These are phyloP conservation scores for Plasmodium relictum DNA, from an alignment of 169 alveolate genomes.

Conservation along the genomic window DNA sequence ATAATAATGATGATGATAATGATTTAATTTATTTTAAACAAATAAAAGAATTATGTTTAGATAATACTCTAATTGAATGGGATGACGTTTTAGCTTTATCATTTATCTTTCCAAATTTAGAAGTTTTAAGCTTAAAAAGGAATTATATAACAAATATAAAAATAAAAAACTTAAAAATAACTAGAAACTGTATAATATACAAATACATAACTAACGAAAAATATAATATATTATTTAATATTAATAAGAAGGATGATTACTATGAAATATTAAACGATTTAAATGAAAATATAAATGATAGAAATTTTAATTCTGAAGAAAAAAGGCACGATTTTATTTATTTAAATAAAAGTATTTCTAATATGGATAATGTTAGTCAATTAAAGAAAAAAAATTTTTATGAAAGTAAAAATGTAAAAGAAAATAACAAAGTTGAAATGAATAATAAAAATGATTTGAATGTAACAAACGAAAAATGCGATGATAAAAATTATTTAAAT, in stretches of 20 bases:
- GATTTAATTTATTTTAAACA: constrained; percentile 40
- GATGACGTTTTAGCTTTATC: constrained; percentile 57
- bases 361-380: too few species aligned
- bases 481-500: too few species aligned
- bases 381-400: too few species aligned
- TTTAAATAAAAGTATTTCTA: too few species aligned
- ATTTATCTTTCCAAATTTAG: constrained; percentile 64
- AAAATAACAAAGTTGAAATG: too few species aligned
- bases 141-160: constrained; percentile 52
- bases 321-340: too few species aligned
- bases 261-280: background rate
- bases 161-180: constrained; percentile 14
- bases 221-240: background rate
- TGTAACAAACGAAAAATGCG: background rate
- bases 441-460: too few species aligned
- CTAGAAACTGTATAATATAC: constrained; percentile 6
- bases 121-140: constrained; percentile 47
- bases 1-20: background rate
- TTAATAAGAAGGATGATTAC: background rate
- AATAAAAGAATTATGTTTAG: constrained; percentile 64
- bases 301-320: too few species aligned
- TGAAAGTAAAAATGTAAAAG: too few species aligned
- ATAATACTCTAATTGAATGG: constrained; percentile 54
- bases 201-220: constrained; percentile 21
- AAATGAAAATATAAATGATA: background rate